Evolutionary conservation across 2,329 filamentous ascomycete genomes (phyloP).

Genomic region (Clonostachys chloroleuca): DNA sequence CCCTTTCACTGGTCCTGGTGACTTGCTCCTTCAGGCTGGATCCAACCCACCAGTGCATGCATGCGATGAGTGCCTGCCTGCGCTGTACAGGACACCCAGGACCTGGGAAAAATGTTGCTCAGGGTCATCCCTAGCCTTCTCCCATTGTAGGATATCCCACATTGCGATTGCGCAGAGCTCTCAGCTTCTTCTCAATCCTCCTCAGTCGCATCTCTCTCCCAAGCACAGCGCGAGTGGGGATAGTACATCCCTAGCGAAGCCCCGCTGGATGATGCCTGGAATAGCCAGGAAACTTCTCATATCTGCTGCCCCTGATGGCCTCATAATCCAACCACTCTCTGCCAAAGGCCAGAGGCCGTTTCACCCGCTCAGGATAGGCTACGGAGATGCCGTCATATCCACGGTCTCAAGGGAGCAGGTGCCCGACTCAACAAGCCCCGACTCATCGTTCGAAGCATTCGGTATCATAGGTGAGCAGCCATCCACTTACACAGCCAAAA

Average conservation of each 20-base stretch:
- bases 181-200: neutral
- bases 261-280: slow-evolving; percentile 56
- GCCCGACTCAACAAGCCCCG: slow-evolving; percentile 34
- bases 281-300: slow-evolving; percentile 77
- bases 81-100: no score
- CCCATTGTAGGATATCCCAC: no score
- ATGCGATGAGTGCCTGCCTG: no score
- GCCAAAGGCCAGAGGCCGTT: slow-evolving; percentile 51
- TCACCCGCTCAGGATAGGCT: slow-evolving; percentile 65
- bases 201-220: neutral
- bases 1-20: no score
- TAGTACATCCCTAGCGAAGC: neutral
- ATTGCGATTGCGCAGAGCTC: neutral
- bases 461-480: slow-evolving; percentile 47
- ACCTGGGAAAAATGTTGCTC: no score
- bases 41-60: no score
- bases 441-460: slow-evolving; percentile 53
- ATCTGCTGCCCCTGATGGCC: slow-evolving; percentile 75
- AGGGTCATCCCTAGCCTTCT: no score
- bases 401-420: slow-evolving; percentile 36
- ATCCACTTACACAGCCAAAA: neutral
- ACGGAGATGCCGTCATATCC: slow-evolving; percentile 51
- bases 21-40: no score
- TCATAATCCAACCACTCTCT: slow-evolving; percentile 72
- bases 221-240: slow-evolving; percentile 5